Conservation (phyloP, 352 stramenopile genomes). For the Bremia lactucae region DNA sequence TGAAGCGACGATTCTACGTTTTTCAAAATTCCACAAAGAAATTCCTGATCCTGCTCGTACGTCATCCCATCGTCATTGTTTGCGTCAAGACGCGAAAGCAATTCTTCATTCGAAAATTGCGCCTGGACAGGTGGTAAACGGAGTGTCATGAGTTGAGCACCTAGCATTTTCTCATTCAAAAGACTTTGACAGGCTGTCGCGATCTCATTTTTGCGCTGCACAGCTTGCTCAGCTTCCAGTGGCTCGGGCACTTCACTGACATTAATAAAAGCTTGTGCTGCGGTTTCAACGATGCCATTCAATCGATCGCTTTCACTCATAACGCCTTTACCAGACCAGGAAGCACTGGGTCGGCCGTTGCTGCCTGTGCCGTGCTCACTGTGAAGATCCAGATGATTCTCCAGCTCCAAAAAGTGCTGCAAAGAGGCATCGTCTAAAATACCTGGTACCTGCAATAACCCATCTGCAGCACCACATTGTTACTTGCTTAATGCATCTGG, state of each 20-base stretch:
- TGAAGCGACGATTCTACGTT: slow-evolving; percentile 32
- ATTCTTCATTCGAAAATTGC: slow-evolving; percentile 26
- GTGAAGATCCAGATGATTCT: slow-evolving; percentile 66
- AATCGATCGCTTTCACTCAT: slow-evolving; percentile 71
- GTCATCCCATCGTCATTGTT: slow-evolving; percentile 29
- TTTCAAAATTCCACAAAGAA: slow-evolving; percentile 34
- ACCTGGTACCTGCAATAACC: slow-evolving; percentile 50
- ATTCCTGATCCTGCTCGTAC: slow-evolving; percentile 53
- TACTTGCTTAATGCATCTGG: too few species aligned
- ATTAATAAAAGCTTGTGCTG: slow-evolving; percentile 71
- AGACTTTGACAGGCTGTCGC: slow-evolving; percentile 35
- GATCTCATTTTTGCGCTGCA: slow-evolving; percentile 72
- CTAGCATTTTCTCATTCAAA: slow-evolving; percentile 43
- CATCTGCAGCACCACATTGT: too few species aligned
- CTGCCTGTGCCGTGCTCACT: slow-evolving; percentile 32
- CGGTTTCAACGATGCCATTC: slow-evolving; percentile 65
- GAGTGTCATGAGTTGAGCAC: slow-evolving; percentile 31
- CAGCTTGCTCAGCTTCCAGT: slow-evolving; percentile 63
- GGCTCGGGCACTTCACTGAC: slow-evolving; percentile 74
- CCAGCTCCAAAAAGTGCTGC: slow-evolving; percentile 69
- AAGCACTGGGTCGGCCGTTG: slow-evolving; percentile 38
- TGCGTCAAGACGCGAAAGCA: slow-evolving; percentile 39
- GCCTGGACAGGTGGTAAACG: slow-evolving; percentile 22
- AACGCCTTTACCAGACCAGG: slow-evolving; percentile 39
- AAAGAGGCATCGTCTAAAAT: slow-evolving; percentile 69